These are phyloP conservation scores for Boletus fagicola DNA, from an alignment of 768 basidiomycete species.

Conservation along the genomic window DNA sequence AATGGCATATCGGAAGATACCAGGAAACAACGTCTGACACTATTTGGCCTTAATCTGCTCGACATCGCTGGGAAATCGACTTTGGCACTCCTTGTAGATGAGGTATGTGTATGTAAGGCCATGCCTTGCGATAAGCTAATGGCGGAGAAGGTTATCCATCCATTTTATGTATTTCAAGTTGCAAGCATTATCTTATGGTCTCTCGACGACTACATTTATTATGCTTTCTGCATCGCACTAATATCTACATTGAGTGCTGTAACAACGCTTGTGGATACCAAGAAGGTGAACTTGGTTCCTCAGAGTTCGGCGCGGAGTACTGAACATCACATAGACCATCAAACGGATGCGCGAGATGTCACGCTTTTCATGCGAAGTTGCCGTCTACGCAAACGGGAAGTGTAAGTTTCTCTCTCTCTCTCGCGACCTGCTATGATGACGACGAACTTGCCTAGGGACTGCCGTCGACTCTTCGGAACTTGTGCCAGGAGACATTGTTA, in stretches of 20 bases:
- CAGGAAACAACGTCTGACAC: constrained; percentile 59
- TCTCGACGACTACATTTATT: constrained; percentile 93
- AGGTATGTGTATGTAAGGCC: constrained; percentile 50
- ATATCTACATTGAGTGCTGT: constrained; percentile 83
- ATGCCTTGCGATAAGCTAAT: constrained; percentile 1
- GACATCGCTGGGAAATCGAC: constrained; percentile 89
- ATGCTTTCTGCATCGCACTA: constrained; percentile 93
- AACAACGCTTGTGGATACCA: constrained; percentile 89
- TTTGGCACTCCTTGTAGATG: constrained; percentile 76
- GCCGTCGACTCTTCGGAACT: constrained; percentile 72
- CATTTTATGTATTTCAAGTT: constrained; percentile 98
- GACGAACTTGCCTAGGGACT: constrained; percentile 49
- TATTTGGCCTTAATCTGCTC: constrained; percentile 87
- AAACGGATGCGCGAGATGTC: constrained; percentile 96
- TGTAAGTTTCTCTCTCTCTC: constrained; percentile 50
- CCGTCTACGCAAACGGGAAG: constrained; percentile 62
- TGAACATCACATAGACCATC: constrained; percentile 61
- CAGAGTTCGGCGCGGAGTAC: background rate
- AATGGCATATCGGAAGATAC: constrained; percentile 55
- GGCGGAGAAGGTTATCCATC: constrained; percentile 74
- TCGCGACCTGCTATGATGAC: background rate
- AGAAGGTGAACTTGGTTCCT: constrained; percentile 54
- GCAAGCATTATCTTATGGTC: constrained; percentile 94
- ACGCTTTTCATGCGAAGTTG: constrained; percentile 75
- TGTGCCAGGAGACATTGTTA: constrained; percentile 90